These are phyloP conservation scores for Penicillium manginii DNA, from an alignment of 495 filamentous ascomycete genomes.

Conservation along the genomic window DNA sequence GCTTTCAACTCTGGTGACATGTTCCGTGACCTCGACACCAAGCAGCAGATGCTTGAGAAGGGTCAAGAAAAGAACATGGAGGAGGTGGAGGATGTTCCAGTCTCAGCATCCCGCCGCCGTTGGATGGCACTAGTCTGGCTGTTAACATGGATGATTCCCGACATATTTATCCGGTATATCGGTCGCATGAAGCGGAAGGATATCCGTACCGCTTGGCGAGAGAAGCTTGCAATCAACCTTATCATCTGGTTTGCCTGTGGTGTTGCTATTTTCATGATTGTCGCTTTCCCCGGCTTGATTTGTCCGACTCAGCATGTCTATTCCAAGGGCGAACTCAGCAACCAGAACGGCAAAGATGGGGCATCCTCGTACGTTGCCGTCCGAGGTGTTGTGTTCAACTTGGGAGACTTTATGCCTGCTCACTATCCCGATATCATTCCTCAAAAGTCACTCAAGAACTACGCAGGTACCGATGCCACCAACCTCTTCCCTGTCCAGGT, in stretches of 20 bases:
- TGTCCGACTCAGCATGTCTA: slow-evolving; percentile 91
- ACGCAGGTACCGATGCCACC: slow-evolving; percentile 85
- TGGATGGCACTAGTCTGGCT: slow-evolving; percentile 90
- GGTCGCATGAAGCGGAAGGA: slow-evolving; percentile 92
- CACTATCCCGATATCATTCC: slow-evolving; percentile 84
- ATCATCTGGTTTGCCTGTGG: slow-evolving; percentile 91
- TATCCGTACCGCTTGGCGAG: slow-evolving; percentile 91
- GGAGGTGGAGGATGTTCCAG: slow-evolving; percentile 81
- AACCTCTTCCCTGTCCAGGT: slow-evolving; percentile 93
- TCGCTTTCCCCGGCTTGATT: slow-evolving; percentile 83
- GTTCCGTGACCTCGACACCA: slow-evolving; percentile 95
- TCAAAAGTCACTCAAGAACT: slow-evolving; percentile 67
- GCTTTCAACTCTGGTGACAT: slow-evolving; percentile 91
- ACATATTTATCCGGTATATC: slow-evolving; percentile 76
- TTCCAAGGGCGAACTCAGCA: slow-evolving; percentile 74
- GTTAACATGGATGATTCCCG: slow-evolving; percentile 85
- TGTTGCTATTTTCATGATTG: slow-evolving; percentile 82
- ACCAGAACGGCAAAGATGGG: slow-evolving; percentile 72
- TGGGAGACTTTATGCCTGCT: slow-evolving; percentile 69
- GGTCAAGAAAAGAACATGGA: slow-evolving; percentile 88
- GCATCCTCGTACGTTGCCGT: slow-evolving; percentile 72
- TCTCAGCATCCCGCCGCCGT: slow-evolving; percentile 82
- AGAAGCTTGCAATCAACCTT: slow-evolving; percentile 97
- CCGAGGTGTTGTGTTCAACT: slow-evolving; percentile 86
- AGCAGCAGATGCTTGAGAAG: slow-evolving; percentile 90